A percentile compares a stretch with the other conserved stretches of the same genome.
These are phyloP conservation scores for Psilocybe subaeruginosa DNA, from an alignment of 768 basidiomycete species.

Conservation along the genomic window DNA sequence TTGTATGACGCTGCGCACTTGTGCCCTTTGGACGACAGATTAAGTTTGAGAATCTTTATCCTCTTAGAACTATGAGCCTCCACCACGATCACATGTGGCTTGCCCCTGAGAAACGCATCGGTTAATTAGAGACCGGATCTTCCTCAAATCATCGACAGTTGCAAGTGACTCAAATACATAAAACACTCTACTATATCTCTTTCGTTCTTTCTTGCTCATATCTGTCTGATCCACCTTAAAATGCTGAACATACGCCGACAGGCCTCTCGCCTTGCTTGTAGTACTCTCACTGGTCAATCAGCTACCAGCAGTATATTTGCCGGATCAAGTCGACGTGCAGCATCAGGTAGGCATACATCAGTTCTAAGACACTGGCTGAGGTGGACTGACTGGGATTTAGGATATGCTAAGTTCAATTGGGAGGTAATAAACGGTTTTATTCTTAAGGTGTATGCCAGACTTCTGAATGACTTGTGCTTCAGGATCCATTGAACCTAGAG, in stretches of 20 bases:
- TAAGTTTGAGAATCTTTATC: no score
- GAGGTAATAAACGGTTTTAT: slow-evolving; percentile 31
- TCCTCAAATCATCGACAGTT: neutral
- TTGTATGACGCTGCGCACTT: no score
- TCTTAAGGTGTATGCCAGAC: neutral
- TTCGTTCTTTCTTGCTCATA: neutral
- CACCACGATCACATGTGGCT: neutral
- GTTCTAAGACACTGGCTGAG: neutral
- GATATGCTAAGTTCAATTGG: slow-evolving; percentile 46
- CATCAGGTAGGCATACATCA: slow-evolving; percentile 1
- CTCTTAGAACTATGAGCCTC: no score
- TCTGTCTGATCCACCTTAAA: neutral
- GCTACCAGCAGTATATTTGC: neutral
- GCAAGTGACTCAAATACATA: neutral
- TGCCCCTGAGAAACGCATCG: neutral
- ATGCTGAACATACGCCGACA: slow-evolving; percentile 21
- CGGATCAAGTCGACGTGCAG: slow-evolving; percentile 24
- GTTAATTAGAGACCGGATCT: neutral
- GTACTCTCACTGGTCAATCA: slow-evolving; percentile 5
- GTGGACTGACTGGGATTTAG: slow-evolving; percentile 22
- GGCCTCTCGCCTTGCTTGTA: slow-evolving; percentile 9
- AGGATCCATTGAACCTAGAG: slow-evolving; percentile 87
- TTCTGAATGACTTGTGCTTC: neutral
- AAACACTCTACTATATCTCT: neutral
- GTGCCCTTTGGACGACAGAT: no score